Evolutionary conservation across 148 eudicot genomes (phyloP).

Genomic region (Amaranthus cruentus): DNA sequence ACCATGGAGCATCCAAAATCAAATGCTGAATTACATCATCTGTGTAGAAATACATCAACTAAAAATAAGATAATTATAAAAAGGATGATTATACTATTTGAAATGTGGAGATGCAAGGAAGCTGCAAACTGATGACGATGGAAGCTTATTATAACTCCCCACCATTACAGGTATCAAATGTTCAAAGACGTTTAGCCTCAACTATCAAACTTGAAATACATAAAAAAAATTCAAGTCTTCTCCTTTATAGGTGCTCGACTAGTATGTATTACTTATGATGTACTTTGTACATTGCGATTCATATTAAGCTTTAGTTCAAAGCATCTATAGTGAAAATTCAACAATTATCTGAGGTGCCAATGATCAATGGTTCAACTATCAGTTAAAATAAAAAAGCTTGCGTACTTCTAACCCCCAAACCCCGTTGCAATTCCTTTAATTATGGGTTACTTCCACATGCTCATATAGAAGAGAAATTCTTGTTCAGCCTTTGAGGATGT

Average conservation of each 20-base stretch:
- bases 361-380: background rate
- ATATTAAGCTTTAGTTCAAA: no score
- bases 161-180: background rate
- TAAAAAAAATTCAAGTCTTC: background rate
- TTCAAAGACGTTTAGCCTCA: background rate
- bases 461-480: no score
- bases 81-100: background rate
- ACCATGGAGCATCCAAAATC: slow-evolving; percentile 88
- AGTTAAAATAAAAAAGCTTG: no score
- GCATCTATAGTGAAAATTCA: background rate
- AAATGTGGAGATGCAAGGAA: background rate
- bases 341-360: background rate
- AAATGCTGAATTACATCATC: slow-evolving; percentile 61
- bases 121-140: background rate
- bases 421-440: no score
- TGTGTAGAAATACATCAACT: slow-evolving; percentile 18
- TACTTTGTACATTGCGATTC: no score
- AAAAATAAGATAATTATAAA: background rate
- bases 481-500: no score
- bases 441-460: no score
- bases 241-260: background rate
- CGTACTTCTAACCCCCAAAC: no score
- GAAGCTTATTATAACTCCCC: background rate
- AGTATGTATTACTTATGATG: no score
- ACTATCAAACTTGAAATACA: background rate